A percentile compares a stretch with the other conserved stretches of the same genome.
phyloP scores from a whole-genome alignment of 495 filamentous ascomycete species.

The Penicillium salamii region DNA sequence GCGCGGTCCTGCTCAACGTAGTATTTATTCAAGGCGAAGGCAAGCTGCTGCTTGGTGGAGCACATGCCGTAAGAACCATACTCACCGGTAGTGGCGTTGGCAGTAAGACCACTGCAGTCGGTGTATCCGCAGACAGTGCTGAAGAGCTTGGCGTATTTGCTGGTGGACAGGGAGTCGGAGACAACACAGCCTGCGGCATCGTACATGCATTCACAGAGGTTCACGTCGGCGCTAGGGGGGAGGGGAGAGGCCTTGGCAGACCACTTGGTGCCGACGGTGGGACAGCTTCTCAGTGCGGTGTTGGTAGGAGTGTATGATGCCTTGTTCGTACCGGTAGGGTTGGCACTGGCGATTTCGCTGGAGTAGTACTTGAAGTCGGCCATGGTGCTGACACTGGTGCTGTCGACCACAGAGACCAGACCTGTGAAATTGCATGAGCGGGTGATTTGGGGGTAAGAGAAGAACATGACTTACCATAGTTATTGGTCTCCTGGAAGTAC shows the following conservation, averaged over 20 bases:
- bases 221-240: conserved; percentile 73
- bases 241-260: conserved; percentile 59
- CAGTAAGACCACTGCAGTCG: conserved; percentile 67
- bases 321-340: conserved; percentile 63
- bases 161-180: conserved; percentile 38
- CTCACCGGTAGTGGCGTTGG: conserved; percentile 66
- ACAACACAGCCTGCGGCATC: conserved; percentile 68
- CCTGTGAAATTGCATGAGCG: conserved; percentile 30
- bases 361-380: conserved; percentile 75
- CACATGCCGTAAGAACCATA: conserved; percentile 96
- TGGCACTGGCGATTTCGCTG: conserved; percentile 62
- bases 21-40: conserved; percentile 79
- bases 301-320: conserved; percentile 75
- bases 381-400: conserved; percentile 55
- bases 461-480: conserved; percentile 63
- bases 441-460: background rate
- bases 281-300: conserved; percentile 69
- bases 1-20: conserved; percentile 58
- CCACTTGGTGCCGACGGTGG: conserved; percentile 63
- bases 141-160: conserved; percentile 66
- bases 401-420: conserved; percentile 67
- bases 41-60: conserved; percentile 69
- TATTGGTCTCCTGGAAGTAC: conserved; percentile 90
- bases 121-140: conserved; percentile 65
- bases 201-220: conserved; percentile 82